These are phyloP conservation scores for Rusavskia elegans DNA, from an alignment of 495 filamentous ascomycete species.

Conservation along the genomic window DNA sequence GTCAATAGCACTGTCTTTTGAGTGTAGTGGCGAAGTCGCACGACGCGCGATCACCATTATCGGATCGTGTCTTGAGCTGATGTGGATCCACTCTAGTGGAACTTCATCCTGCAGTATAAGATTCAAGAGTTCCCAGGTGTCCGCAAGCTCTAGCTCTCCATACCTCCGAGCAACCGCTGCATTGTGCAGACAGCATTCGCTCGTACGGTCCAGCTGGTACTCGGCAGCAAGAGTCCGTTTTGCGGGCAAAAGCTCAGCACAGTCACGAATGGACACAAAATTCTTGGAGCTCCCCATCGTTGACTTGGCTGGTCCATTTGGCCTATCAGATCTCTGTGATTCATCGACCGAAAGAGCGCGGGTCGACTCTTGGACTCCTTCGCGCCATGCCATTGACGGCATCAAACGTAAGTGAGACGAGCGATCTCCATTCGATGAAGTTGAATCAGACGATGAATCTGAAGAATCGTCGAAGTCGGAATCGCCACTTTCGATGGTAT, in stretches of 20 bases:
- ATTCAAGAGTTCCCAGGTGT: slow-evolving; percentile 70
- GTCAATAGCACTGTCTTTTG: slow-evolving; percentile 22
- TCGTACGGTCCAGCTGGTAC: slow-evolving; percentile 76
- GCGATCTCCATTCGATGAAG: slow-evolving; percentile 42
- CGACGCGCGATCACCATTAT: slow-evolving; percentile 41
- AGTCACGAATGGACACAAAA: slow-evolving; percentile 52
- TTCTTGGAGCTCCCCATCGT: slow-evolving; percentile 27
- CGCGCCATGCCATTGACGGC: slow-evolving; percentile 37
- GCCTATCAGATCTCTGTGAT: slow-evolving; percentile 39
- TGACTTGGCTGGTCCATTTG: slow-evolving; percentile 20
- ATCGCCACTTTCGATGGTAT: slow-evolving; percentile 27
- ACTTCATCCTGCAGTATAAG: slow-evolving; percentile 63
- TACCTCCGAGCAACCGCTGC: slow-evolving; percentile 57
- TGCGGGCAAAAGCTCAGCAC: slow-evolving; percentile 53
- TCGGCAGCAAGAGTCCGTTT: slow-evolving; percentile 58
- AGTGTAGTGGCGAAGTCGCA: slow-evolving; percentile 7
- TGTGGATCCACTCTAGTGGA: slow-evolving; percentile 45
- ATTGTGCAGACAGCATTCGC: slow-evolving; percentile 70
- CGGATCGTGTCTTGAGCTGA: slow-evolving; percentile 30
- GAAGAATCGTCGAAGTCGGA: slow-evolving; percentile 49
- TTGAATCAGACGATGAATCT: slow-evolving; percentile 52
- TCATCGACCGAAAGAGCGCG: slow-evolving; percentile 33
- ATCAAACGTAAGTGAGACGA: slow-evolving; percentile 30
- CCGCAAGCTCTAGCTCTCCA: slow-evolving; percentile 57
- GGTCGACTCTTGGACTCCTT: slow-evolving; percentile 28